Conservation (phyloP, 2,329 filamentous ascomycete species). For the Grosmannia serpens region DNA sequence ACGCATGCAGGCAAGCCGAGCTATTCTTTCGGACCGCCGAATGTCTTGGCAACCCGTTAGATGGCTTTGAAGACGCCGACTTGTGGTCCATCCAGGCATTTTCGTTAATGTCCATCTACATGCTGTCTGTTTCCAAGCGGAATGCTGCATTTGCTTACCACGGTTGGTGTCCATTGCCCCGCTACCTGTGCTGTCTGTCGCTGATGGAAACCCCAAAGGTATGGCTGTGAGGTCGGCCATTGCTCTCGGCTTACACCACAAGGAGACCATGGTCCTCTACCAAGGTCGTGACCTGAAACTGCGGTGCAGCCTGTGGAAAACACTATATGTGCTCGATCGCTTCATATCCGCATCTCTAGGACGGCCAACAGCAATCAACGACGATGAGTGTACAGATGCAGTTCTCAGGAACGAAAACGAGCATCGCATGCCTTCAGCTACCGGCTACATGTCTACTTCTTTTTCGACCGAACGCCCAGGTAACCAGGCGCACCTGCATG, state of each 20-base stretch:
- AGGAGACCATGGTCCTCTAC: conserved; percentile 46
- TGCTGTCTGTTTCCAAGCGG: conserved; percentile 47
- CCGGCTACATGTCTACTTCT: background rate
- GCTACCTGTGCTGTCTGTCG: no score
- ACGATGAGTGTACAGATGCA: conserved; percentile 48
- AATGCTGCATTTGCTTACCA: conserved; percentile 53
- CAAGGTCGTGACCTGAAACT: conserved; percentile 16
- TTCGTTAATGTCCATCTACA: conserved; percentile 52
- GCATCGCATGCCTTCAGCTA: background rate
- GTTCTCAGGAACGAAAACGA: conserved; percentile 19
- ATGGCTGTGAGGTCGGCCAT: conserved; percentile 54
- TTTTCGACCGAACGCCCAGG: background rate
- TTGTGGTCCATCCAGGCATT: conserved; percentile 56
- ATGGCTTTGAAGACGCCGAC: conserved; percentile 48
- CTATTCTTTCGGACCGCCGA: conserved; percentile 51
- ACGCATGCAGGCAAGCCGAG: conserved; percentile 43
- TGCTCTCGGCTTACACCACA: conserved; percentile 49
- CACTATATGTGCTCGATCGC: conserved; percentile 52
- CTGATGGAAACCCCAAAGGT: conserved; percentile 23
- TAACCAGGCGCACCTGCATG: conserved; percentile 12
- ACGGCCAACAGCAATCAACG: conserved; percentile 47
- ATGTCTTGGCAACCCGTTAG: conserved; percentile 31
- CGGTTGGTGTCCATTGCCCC: conserved; percentile 24
- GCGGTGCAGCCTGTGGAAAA: conserved; percentile 51
- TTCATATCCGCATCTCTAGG: conserved; percentile 53